Conservation (phyloP, 2,329 filamentous ascomycete species). For the Plectosphaerella plurivora region DNA sequence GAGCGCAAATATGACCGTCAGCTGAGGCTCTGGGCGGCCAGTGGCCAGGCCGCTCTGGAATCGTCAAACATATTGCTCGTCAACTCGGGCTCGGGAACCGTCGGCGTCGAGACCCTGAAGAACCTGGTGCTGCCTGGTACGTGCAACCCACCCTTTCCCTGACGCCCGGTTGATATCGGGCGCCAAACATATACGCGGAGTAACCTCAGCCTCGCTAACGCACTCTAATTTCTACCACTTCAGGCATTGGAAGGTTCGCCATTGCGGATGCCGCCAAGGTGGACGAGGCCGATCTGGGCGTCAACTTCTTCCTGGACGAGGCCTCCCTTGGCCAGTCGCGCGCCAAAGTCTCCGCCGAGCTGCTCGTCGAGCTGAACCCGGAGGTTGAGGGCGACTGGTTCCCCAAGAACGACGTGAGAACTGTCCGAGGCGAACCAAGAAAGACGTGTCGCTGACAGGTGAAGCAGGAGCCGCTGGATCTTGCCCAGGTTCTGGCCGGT, state of each 20-base stretch:
- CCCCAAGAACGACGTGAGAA: constrained; percentile 40
- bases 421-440: background rate
- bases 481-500: constrained; percentile 35
- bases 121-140: constrained; percentile 88
- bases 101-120: constrained; percentile 88
- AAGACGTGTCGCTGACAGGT: background rate
- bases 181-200: too few species aligned
- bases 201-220: background rate
- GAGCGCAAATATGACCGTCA: constrained; percentile 89
- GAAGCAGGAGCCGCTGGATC: constrained; percentile 23
- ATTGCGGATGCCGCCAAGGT: constrained; percentile 80
- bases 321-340: constrained; percentile 70
- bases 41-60: constrained; percentile 85
- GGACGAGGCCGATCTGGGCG: constrained; percentile 77
- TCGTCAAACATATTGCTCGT: constrained; percentile 86
- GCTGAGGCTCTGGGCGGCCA: constrained; percentile 90
- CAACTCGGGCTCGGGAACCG: constrained; percentile 81
- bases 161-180: background rate
- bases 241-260: constrained; percentile 83
- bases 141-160: background rate
- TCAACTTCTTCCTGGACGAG: constrained; percentile 95
- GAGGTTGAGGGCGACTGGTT: constrained; percentile 78
- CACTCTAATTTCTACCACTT: background rate
- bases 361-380: constrained; percentile 84
- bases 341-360: constrained; percentile 70